phyloP scores from a whole-genome alignment of 139 green algal species.

The Tetradesmus lagerheimii region DNA sequence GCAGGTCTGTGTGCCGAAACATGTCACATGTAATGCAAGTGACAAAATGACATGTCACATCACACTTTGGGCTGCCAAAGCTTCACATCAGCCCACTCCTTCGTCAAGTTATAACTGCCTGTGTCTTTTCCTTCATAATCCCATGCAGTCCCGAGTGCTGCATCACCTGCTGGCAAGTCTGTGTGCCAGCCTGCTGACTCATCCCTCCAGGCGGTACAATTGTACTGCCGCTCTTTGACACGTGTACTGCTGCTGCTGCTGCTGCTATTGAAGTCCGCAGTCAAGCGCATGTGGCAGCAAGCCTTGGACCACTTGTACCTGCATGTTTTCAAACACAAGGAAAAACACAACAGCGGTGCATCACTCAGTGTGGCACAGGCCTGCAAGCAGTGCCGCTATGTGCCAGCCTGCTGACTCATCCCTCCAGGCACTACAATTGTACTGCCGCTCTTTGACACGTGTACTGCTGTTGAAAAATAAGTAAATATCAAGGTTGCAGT shows the following conservation, averaged over 20 bases:
- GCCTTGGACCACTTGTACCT: conserved; percentile 41
- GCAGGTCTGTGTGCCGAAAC: conserved; percentile 27
- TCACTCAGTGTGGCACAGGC: too few relatives aligned
- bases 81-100: neutral
- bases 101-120: conserved; percentile 7
- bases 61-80: too few relatives aligned
- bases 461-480: neutral
- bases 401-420: neutral
- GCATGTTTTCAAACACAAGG: too few relatives aligned
- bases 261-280: neutral
- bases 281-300: conserved; percentile 27
- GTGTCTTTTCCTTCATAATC: conserved; percentile 9
- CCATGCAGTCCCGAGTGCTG: neutral
- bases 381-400: neutral
- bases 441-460: neutral
- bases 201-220: conserved; percentile 19
- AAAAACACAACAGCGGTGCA: neutral
- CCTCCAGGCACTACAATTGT: neutral
- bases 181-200: conserved; percentile 17
- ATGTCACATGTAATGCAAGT: too few relatives aligned
- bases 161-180: conserved; percentile 24
- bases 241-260: neutral
- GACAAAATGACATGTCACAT: too few relatives aligned
- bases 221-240: neutral
- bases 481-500: neutral